Evolutionary conservation across 2,329 filamentous ascomycete genomes (phyloP).

Genomic region (Ophiostoma novo-ulmi): DNA sequence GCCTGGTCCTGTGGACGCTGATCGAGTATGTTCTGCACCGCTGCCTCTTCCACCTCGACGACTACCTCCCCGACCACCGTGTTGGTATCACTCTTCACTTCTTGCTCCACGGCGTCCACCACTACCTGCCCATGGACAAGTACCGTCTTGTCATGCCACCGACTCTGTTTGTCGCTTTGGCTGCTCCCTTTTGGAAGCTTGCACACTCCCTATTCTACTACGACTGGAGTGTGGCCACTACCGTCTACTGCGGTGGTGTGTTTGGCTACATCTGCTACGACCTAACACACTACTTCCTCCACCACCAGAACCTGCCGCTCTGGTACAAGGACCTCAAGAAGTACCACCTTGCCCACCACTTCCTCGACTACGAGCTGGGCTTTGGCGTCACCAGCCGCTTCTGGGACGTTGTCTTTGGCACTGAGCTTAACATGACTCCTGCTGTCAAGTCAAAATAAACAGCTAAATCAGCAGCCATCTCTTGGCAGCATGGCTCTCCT

Average conservation of each 20-base stretch:
- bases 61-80: constrained; percentile 83
- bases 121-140: constrained; percentile 99
- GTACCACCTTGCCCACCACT: constrained; percentile 95
- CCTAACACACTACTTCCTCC: constrained; percentile 96
- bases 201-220: constrained; percentile 77
- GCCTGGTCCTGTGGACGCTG: constrained; percentile 78
- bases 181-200: constrained; percentile 86
- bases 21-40: constrained; percentile 86
- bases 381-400: constrained; percentile 95
- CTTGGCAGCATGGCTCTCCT: neutral
- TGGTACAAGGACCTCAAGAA: constrained; percentile 95
- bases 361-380: constrained; percentile 94
- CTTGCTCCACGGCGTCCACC: constrained; percentile 91
- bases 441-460: constrained; percentile 37
- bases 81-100: constrained; percentile 85
- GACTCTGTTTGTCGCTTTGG: constrained; percentile 75
- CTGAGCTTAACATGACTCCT: constrained; percentile 55
- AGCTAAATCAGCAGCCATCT: constrained; percentile 31
- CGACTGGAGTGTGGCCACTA: constrained; percentile 75
- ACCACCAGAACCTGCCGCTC: constrained; percentile 83
- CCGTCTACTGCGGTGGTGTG: constrained; percentile 81
- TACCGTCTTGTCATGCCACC: constrained; percentile 97
- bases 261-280: constrained; percentile 97
- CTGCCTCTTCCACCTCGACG: constrained; percentile 88
- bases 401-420: constrained; percentile 92